Evolutionary conservation across 768 basidiomycete genomes (phyloP).

Genomic region (Boletus rufocinnamomeus): DNA sequence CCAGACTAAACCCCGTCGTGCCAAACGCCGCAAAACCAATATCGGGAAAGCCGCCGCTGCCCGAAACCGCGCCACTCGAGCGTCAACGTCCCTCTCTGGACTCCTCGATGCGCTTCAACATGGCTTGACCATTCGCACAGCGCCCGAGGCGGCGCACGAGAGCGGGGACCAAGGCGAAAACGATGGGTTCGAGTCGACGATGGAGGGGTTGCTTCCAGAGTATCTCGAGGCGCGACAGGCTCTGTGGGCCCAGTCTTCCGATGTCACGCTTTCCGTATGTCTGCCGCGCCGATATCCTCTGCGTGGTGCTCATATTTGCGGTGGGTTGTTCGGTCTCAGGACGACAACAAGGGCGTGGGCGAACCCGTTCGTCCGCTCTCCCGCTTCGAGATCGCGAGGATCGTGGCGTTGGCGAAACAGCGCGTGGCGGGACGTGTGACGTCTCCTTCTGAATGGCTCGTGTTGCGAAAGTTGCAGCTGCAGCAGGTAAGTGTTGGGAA

Average conservation of each 20-base stretch:
- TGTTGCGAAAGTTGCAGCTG: constrained; percentile 49
- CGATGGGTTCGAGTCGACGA: constrained; percentile 37
- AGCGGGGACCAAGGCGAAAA: neutral
- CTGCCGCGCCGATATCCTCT: neutral
- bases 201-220: constrained; percentile 38
- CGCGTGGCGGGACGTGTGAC: constrained; percentile 12
- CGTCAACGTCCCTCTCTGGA: constrained; percentile 18
- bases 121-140: neutral
- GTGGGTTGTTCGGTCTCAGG: constrained; percentile 4
- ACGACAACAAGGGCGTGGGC: constrained; percentile 6
- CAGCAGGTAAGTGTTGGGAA: constrained; percentile 30
- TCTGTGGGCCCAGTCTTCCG: constrained; percentile 24
- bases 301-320: neutral
- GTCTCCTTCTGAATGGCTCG: constrained; percentile 37
- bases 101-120: constrained; percentile 24
- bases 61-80: constrained; percentile 18
- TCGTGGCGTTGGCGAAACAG: constrained; percentile 30
- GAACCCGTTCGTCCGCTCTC: constrained; percentile 43
- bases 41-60: constrained; percentile 15
- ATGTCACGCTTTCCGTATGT: constrained; percentile 19
- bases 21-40: constrained; percentile 33
- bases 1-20: constrained; percentile 18
- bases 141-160: neutral
- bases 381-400: constrained; percentile 42
- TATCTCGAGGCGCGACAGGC: constrained; percentile 33